Base-by-base conservation (phyloP, 202 grass and related monocot species). In the Setaria italica region DNA sequence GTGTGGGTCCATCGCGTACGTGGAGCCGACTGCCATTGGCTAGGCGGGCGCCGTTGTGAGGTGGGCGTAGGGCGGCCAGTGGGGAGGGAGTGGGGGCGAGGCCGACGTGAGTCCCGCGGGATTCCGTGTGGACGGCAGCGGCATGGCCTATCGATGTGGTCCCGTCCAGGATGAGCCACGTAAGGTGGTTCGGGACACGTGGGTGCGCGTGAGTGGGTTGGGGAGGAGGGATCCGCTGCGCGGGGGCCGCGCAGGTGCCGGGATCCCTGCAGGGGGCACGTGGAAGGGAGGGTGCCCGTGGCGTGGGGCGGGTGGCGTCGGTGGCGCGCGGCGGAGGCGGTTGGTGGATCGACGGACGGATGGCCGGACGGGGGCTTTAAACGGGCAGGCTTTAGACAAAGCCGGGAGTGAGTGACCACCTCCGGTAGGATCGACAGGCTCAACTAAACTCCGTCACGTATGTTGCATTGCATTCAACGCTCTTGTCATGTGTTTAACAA, bases 1-100 rank as follows among this genome's bases (percentile, higher is more conserved):
- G 0, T 0, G 19, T 29, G 19, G 75, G 65, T 33, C 42, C 13
- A 2, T 0, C 0, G 0, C 0, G 11, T 9, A 6, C 0, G 0
- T 0, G 2, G 30, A 48, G 30, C 66, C 74, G 29, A 79, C 12
- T 15, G 43, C 17, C 84, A 62, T 70, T 4, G 2, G 1, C 0
- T 4, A 0, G 6, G 39, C 7, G 0, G 48, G 1, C 1, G 0
- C 12, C 1, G 9, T 6, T 6, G 39, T 1, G 3, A 0, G 5
- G 51, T 58, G 14, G 2, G 4, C 6, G 73, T 48, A 17, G 25
- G 16, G 7, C 6, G 15, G 42, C 20, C 32, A 19, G 42, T 5
- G 42, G 73, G 42, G 73, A 9, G 20, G 20, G 63, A 35, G 10
- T 49, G 6, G 39, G 12, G 74, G 60, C 12, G 64, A 49, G 16